phyloP scores from a whole-genome alignment of 2,329 filamentous ascomycete genomes.

The Paecilomyces variotii region DNA sequence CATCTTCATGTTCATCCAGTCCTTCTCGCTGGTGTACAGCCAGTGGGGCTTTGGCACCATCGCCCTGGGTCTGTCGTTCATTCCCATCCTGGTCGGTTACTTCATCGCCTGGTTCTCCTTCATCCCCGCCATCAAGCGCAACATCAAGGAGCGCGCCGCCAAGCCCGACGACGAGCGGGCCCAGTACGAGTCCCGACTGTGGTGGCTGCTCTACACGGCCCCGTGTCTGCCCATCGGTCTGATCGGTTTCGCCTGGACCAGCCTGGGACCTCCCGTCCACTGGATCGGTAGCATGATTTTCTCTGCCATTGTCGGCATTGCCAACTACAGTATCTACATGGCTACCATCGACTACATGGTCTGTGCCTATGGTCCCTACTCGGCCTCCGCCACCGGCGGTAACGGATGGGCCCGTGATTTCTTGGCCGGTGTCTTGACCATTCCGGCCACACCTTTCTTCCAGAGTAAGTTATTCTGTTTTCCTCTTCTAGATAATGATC shows the following conservation, averaged over 20 bases:
- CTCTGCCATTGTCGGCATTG: slow-evolving; percentile 52
- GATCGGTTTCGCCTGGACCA: slow-evolving; percentile 56
- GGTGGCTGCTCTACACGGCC: slow-evolving; percentile 53
- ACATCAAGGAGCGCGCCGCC: slow-evolving; percentile 36
- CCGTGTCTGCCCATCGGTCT: slow-evolving; percentile 54
- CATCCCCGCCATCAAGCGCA: slow-evolving; percentile 47
- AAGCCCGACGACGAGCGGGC: slow-evolving; percentile 46
- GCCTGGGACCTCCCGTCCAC: slow-evolving; percentile 46
- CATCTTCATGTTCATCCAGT: slow-evolving; percentile 61
- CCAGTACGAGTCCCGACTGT: slow-evolving; percentile 58
- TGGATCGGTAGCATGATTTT: slow-evolving; percentile 59
- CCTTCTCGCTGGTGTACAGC: slow-evolving; percentile 51
- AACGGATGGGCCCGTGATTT: slow-evolving; percentile 61
- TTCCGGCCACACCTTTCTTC: slow-evolving; percentile 49
- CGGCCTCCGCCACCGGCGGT: slow-evolving; percentile 58
- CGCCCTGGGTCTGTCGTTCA: slow-evolving; percentile 45
- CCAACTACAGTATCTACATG: slow-evolving; percentile 58
- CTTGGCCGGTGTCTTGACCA: slow-evolving; percentile 55
- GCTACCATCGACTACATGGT: slow-evolving; percentile 62
- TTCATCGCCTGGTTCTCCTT: slow-evolving; percentile 51
- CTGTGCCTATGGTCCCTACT: slow-evolving; percentile 58
- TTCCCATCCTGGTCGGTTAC: slow-evolving; percentile 52
- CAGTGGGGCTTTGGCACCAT: slow-evolving; percentile 51
- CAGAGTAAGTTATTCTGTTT: slow-evolving; percentile 22
- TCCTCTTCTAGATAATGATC: slow-evolving; percentile 2